Percentiles rank a stretch among this genome's conserved stretches.
Conservation (phyloP, 371 early-diverging fungal species). For the Rhizopus delemar region DNA sequence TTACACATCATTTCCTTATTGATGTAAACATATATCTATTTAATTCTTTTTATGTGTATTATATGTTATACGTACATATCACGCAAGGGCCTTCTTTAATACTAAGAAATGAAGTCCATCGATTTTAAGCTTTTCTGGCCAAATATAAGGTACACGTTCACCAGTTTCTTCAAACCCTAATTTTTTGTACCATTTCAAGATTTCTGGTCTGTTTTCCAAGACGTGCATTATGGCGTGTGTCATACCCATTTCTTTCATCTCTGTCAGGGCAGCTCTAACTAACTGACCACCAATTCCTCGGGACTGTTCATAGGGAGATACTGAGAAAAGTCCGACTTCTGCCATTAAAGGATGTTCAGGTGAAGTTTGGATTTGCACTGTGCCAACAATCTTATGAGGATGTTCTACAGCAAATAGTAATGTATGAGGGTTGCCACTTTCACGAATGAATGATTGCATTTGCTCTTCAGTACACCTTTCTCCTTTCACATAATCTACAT, state of each 20-base stretch:
- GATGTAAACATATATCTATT: no score
- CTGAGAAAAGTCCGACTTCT: constrained; percentile 53
- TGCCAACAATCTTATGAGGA: constrained; percentile 35
- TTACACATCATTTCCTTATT: no score
- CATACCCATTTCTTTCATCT: constrained; percentile 40
- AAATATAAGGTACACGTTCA: constrained; percentile 31
- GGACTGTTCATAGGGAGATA: constrained; percentile 52
- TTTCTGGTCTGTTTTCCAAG: constrained; percentile 48
- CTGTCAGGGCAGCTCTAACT: constrained; percentile 39
- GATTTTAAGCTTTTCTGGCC: constrained; percentile 14
- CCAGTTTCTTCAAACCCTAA: constrained; percentile 58
- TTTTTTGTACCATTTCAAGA: constrained; percentile 54
- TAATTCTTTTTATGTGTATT: no score
- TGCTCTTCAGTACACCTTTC: constrained; percentile 33
- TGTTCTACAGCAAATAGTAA: constrained; percentile 34
- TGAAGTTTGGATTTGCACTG: constrained; percentile 37
- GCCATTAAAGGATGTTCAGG: constrained; percentile 16
- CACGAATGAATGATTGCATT: constrained; percentile 21
- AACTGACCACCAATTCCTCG: constrained; percentile 58
- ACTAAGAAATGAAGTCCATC: constrained; percentile 32
- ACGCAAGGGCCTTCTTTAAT: constrained; percentile 28
- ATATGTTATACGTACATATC: background rate
- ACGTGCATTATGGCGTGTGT: constrained; percentile 48
- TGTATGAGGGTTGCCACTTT: constrained; percentile 30
- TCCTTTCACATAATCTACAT: constrained; percentile 37